Evolutionary conservation across 2,329 filamentous ascomycete genomes (phyloP).

Genomic region (Blastomyces gilchristii): DNA sequence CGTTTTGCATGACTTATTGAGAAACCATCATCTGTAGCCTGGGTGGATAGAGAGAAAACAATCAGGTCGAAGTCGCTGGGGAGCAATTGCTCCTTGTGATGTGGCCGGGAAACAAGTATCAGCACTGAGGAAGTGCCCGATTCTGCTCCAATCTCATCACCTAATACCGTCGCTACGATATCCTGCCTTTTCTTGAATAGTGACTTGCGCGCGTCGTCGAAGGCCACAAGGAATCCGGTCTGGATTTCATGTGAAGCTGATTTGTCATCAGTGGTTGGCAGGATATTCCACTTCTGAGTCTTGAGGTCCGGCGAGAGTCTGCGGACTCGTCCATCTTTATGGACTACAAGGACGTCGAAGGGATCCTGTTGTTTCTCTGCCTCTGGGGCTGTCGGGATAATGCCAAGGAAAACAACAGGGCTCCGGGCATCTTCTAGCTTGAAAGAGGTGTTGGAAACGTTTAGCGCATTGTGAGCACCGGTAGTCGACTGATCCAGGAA

Average conservation of each 20-base stretch:
- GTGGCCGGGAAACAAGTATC: slow-evolving; percentile 32
- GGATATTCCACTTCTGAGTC: slow-evolving; percentile 31
- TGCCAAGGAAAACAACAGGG: slow-evolving; percentile 30
- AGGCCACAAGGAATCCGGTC: slow-evolving; percentile 30
- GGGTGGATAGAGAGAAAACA: slow-evolving; percentile 31
- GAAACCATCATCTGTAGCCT: slow-evolving; percentile 16
- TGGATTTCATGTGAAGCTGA: slow-evolving; percentile 24
- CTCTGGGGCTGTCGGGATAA: slow-evolving; percentile 24
- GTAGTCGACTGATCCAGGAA: slow-evolving; percentile 42
- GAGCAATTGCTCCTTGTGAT: slow-evolving; percentile 20
- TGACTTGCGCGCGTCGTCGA: slow-evolving; percentile 33
- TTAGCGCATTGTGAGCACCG: slow-evolving; percentile 24
- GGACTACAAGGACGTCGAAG: slow-evolving; percentile 34
- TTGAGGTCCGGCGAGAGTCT: slow-evolving; percentile 33
- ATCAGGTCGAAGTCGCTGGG: slow-evolving; percentile 31
- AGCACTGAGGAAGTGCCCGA: slow-evolving; percentile 28
- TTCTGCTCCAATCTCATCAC: slow-evolving; percentile 22
- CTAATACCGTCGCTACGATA: slow-evolving; percentile 28
- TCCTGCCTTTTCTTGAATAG: slow-evolving; percentile 34
- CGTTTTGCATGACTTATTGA: slow-evolving; percentile 25
- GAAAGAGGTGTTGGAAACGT: slow-evolving; percentile 32
- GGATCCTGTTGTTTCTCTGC: slow-evolving; percentile 22
- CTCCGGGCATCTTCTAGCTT: slow-evolving; percentile 29
- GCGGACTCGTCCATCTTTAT: slow-evolving; percentile 35
- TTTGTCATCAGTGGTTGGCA: slow-evolving; percentile 26